Base-by-base conservation (phyloP, 2,329 filamentous ascomycete genomes). In the Madurella mycetomatis region DNA sequence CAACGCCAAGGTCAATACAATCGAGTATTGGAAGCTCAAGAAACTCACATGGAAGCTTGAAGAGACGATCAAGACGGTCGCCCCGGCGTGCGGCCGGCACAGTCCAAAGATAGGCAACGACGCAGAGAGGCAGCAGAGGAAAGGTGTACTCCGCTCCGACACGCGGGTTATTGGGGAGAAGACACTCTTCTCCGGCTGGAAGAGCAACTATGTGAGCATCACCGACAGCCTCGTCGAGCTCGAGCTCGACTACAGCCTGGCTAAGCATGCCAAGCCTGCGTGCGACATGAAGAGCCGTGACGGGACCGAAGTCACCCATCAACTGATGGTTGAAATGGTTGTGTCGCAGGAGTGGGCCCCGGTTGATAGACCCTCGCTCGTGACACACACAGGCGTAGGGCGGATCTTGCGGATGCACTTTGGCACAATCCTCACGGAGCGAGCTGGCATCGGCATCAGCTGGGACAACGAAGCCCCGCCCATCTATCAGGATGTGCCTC, bases 401-500 rank as follows among this genome's bases (percentile, higher is more conserved):
- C 84, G 92, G 60, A 92, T 97, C 49, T 77, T 99, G 57, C 83
- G 92, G 61, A 96, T 96, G 81, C 90, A 95, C 69, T 97, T 96
- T 75, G 84, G 82, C 64, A 79, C 94, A 50, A 77, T 84, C 54
- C 80, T 97, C 52, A 96, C 92, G 4, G 88, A 95, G 73, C 83
- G 89, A 56, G 82, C 83, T 17, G 92, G 92, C 16, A 81, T 96
- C 68, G 92, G 92, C 48, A 92, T 99, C 64, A 90, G 88, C 63
- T 99, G 94, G 92, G 92, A 97, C 64, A 92, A 96, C 72, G 92
- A 99, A 75, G 85, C 89, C 66, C 92, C 92, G 12, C 92, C 92
- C 1, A 83, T 95, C 62, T 99, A 99, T 72, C 87, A 94, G 71
- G 90, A 97, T 67, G 91, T 97, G 41, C 92, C 92, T 1, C 86